Percentiles rank a stretch among this genome's conserved stretches.
phyloP scores from a whole-genome alignment of 2,329 filamentous ascomycete species.

The Davidsoniella australis region DNA sequence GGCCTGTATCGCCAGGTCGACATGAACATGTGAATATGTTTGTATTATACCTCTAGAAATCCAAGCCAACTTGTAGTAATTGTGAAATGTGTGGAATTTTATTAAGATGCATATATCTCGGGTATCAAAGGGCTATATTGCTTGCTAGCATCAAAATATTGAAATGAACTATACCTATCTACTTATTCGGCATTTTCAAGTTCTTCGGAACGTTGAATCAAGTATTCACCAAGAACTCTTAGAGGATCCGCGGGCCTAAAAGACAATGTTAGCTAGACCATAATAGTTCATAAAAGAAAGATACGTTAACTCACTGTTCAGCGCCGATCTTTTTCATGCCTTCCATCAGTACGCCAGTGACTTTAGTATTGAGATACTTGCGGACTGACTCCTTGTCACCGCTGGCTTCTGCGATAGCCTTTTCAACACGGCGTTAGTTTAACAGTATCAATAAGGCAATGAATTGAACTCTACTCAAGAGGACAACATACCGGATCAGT shows the following conservation, averaged over 20 bases:
- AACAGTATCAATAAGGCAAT: background rate
- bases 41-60: background rate
- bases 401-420: conserved; percentile 32
- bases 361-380: conserved; percentile 53
- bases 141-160: background rate
- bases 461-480: background rate
- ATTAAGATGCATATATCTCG: background rate
- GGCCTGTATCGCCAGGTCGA: background rate
- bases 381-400: conserved; percentile 49
- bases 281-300: background rate
- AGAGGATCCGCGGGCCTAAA: conserved; percentile 48
- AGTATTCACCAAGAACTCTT: conserved; percentile 50
- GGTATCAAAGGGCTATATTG: background rate
- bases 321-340: conserved; percentile 58
- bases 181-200: conserved; percentile 27
- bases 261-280: background rate
- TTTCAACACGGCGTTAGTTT: conserved; percentile 14
- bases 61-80: background rate
- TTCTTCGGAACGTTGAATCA: conserved; percentile 51
- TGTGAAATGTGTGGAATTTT: background rate
- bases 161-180: background rate
- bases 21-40: background rate
- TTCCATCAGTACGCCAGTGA: conserved; percentile 51
- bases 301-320: conserved; percentile 41
- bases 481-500: conserved; percentile 3